Base-by-base conservation (phyloP, 2,329 filamentous ascomycete genomes). In the Xylariaceae sp. region DNA sequence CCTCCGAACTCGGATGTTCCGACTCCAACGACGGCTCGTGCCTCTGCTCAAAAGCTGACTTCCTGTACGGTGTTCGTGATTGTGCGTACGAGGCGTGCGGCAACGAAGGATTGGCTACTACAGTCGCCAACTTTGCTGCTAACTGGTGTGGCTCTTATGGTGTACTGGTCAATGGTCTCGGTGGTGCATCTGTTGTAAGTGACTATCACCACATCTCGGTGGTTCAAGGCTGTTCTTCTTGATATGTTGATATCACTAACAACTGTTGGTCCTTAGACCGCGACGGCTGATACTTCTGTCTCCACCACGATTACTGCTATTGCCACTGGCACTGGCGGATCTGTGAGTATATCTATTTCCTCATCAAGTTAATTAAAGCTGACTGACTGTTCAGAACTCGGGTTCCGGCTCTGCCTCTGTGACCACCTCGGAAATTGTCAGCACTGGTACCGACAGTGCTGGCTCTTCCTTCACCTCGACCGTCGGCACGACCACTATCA, bases 1-100 rank as follows among this genome's bases (percentile, higher is more conserved):
- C 66, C 35, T 24, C 49, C 26, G 57, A 67, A 39, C 68, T 79
- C 28, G 67, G 68, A 45, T 81, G 77, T 63, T 35, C 31, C 3
- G 45, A 35, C 9, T 46, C 53, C 41, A 56, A 54, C 31, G 60
- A 68, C 41, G 43, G 50, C 33, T 51, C 52, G 42, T 72, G 69
- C 57, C 69, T 72, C 55, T 72, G 69, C 65, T 49, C 44, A 15
- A 61, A 69, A 50, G 51, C 55, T 43, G 41, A 56, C 45, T 72
- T 71, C 58, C 51, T 69, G 50, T 56, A 56, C 43, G 62, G 59
- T 56, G 65, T 72, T 46, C 50, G 56, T 43, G 59, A 62, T 47
- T 62, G 59, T 41, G 52, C 57, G 41, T 52, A 49, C 36, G 48
- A 51, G 38, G 47, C 48, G 31, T 61, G 58, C 17, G 38, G 41